Percentiles rank a stretch among this genome's conserved stretches.
Conservation (phyloP, 192 early-diverging fungal genomes). For the Coemansia umbellata region DNA sequence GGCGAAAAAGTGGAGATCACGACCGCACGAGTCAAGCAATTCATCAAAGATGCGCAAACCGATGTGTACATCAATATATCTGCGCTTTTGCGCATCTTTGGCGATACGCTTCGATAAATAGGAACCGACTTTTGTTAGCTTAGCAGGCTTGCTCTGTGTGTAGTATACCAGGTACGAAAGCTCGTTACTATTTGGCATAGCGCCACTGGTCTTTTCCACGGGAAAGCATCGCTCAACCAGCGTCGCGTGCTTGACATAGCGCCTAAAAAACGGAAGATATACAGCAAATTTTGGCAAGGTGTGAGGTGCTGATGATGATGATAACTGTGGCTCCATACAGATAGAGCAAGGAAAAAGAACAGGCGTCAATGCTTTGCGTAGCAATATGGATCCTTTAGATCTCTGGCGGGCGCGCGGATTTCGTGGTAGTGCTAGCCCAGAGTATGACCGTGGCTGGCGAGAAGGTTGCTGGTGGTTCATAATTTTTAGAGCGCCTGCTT, state of each 20-base stretch:
- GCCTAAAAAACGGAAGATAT: slow-evolving; percentile 41
- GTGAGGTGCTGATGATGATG: slow-evolving; percentile 32
- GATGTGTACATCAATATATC: slow-evolving; percentile 63
- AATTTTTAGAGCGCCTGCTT: too few species aligned
- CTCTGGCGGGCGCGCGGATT: not conserved
- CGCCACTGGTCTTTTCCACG: slow-evolving; percentile 28
- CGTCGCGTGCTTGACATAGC: slow-evolving; percentile 72
- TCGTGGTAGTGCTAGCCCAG: slow-evolving; percentile 17
- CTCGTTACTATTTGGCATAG: slow-evolving; percentile 65
- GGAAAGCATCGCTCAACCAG: slow-evolving; percentile 76
- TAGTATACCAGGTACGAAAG: slow-evolving; percentile 89
- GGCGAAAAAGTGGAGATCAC: slow-evolving; percentile 79
- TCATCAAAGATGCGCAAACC: slow-evolving; percentile 72
- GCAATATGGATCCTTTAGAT: not conserved
- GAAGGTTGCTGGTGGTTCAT: not conserved
- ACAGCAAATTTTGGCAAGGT: slow-evolving; percentile 27
- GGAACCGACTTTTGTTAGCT: slow-evolving; percentile 83
- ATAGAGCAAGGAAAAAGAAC: slow-evolving; percentile 8
- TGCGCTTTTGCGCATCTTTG: slow-evolving; percentile 60
- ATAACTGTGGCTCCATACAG: slow-evolving; percentile 15
- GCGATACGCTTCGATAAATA: slow-evolving; percentile 71
- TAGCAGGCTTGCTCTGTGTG: slow-evolving; percentile 79
- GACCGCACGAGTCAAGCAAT: slow-evolving; percentile 65
- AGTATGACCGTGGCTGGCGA: slow-evolving; percentile 10
- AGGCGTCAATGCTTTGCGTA: not conserved